Conservation (phyloP, 208 protist genomes). For the Trypanosoma vivax region DNA sequence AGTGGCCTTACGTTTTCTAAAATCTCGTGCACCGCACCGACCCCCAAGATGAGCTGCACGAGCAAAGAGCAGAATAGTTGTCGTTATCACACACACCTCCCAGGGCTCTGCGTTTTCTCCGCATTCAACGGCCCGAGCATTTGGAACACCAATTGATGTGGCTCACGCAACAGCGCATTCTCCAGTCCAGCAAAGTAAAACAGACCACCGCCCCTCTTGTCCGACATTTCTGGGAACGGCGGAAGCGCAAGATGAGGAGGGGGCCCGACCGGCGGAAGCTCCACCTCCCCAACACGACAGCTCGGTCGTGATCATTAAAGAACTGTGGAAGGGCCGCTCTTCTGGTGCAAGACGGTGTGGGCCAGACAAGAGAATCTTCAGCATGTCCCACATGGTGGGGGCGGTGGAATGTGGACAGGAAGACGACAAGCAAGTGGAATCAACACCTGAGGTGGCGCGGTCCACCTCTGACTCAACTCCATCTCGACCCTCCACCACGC, state of each 20-base stretch:
- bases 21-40: conserved; percentile 14
- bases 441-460: neutral
- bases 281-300: conserved; percentile 29
- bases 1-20: conserved; percentile 27
- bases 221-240: conserved; percentile 18
- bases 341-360: conserved; percentile 48
- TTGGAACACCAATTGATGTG: conserved; percentile 65
- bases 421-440: conserved; percentile 16
- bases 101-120: conserved; percentile 55
- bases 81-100: conserved; percentile 63
- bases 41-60: conserved; percentile 37
- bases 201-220: conserved; percentile 18
- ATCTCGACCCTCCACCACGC: neutral
- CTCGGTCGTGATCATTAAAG: conserved; percentile 27
- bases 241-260: conserved; percentile 29
- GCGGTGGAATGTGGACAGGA: neutral
- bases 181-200: conserved; percentile 28
- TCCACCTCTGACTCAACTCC: neutral
- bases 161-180: conserved; percentile 38
- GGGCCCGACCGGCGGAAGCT: conserved; percentile 33
- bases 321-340: conserved; percentile 40
- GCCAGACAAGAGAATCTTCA: conserved; percentile 23
- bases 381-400: conserved; percentile 29
- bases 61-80: conserved; percentile 59
- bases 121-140: conserved; percentile 56